Base-by-base conservation (phyloP, 352 stramenopile species). In the Globisporangium viniferum region DNA sequence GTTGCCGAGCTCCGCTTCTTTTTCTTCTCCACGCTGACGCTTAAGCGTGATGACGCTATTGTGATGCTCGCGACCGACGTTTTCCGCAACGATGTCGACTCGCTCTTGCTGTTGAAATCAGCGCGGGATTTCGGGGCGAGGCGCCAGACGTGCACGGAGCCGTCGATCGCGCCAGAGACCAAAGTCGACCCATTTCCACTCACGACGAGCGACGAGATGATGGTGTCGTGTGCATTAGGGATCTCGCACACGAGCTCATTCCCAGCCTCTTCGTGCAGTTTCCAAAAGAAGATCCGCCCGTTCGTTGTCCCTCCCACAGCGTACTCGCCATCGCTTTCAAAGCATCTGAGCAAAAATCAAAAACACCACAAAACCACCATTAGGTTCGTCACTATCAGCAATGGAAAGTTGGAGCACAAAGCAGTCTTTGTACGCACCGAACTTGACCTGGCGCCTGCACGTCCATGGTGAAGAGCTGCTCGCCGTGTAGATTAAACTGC, bases 291-390 rank as follows among this genome's bases (percentile, higher is more conserved):
- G 31, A 92, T 64, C 29, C 75, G 77, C 20, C 84, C 86, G 33
- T 79, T 79, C 1, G 81, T 87, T 6, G 82, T 91, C 20, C 86
- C 82, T 5, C 84, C 86, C 3, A 94, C 77, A 2, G 84, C 86
- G 48, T 86, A 92, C 46, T 80, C 77, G 5, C 86, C 86, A 62
- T 94, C 82, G 22, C 81, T 92, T 29, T 90, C 84, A 44, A 94
- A 89, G 53, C 84, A 89, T 22, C 78, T 83, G 29, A 7, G 24
- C 2, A 15, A 6, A 36, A 7, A 55, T 5, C 39, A 53, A 12
- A 61, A 29, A 31, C 29, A 44, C 5, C 15, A 10, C 18, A 51
- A 22, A 51, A 6, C 6, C 5, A 22, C 15, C 44, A 22, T 51
- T 51, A 51, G 44, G 8, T 9, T 8, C 18, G 7, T 48, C 55